A percentile compares a stretch with the other conserved stretches of the same genome.
phyloP scores from a whole-genome alignment of 371 early-diverging fungal species.

The Umbelopsis sp. region DNA sequence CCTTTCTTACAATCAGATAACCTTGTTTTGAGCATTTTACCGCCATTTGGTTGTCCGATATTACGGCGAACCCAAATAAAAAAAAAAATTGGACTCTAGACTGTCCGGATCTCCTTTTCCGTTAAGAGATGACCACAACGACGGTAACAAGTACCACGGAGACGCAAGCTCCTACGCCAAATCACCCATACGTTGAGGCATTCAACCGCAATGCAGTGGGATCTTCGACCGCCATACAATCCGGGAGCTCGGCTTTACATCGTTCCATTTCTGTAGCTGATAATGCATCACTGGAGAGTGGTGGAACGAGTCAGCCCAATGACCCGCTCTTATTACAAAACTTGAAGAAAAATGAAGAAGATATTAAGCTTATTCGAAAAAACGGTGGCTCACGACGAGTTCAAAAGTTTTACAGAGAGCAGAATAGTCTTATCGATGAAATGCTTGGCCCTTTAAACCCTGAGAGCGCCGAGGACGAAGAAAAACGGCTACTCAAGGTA shows the following conservation, averaged over 20 bases:
- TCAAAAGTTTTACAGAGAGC: conserved; percentile 74
- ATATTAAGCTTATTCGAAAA: conserved; percentile 22
- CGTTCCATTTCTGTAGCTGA: neutral
- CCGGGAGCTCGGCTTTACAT: neutral
- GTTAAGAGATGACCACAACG: neutral
- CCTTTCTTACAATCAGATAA: too few species aligned
- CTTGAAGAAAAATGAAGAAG: conserved; percentile 34
- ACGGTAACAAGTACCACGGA: neutral
- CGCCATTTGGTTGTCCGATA: too few species aligned
- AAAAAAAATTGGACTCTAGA: neutral
- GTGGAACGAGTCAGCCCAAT: neutral
- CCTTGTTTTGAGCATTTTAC: too few species aligned
- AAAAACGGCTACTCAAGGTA: conserved; percentile 57
- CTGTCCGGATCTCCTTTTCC: neutral
- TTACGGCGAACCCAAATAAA: neutral
- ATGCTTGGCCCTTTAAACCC: conserved; percentile 62
- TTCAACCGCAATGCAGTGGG: neutral
- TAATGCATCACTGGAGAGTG: conserved; percentile 12
- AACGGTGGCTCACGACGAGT: conserved; percentile 36
- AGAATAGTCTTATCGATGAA: conserved; percentile 83
- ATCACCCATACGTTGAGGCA: neutral
- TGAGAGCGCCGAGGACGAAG: conserved; percentile 40
- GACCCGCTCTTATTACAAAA: conserved; percentile 32
- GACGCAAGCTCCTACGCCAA: neutral
- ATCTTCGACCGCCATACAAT: neutral